phyloP scores from a whole-genome alignment of 306 rosid species.

The Prunus padus region DNA sequence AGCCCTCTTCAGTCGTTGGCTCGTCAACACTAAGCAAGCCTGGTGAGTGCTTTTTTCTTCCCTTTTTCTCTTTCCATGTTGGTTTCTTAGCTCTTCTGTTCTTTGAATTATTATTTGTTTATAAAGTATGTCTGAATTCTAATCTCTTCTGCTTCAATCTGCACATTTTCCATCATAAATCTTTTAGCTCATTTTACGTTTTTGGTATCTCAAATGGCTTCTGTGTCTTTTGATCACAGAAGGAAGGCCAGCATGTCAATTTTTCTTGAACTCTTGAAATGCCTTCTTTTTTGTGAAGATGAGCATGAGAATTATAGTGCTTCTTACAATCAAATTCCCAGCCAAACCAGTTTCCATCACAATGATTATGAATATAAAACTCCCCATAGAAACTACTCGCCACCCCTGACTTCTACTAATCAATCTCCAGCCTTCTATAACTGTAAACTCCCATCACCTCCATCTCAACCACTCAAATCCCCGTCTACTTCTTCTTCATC shows the following conservation, averaged over 20 bases:
- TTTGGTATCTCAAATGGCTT: too few species aligned
- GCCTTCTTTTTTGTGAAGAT: conserved; percentile 19
- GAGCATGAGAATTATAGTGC: background rate
- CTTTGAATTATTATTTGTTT: too few species aligned
- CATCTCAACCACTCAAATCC: background rate
- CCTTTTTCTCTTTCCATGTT: background rate
- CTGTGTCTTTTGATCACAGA: too few species aligned
- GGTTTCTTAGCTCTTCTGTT: background rate
- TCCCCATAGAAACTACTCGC: too few species aligned
- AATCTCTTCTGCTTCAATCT: too few species aligned
- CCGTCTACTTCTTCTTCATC: background rate
- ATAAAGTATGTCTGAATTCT: too few species aligned
- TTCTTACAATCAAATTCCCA: background rate
- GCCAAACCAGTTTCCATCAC: background rate
- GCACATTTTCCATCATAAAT: too few species aligned
- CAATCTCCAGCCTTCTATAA: too few species aligned
- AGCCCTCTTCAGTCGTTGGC: background rate
- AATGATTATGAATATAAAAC: background rate
- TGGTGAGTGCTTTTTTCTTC: background rate
- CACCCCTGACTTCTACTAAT: background rate
- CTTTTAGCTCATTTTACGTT: too few species aligned
- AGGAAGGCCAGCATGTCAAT: background rate
- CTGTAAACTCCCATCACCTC: background rate
- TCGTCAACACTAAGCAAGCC: background rate
- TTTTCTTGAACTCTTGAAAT: conserved; percentile 1